phyloP scores from a whole-genome alignment of 106 monocot genomes.

The Phalaenopsis aphrodite region DNA sequence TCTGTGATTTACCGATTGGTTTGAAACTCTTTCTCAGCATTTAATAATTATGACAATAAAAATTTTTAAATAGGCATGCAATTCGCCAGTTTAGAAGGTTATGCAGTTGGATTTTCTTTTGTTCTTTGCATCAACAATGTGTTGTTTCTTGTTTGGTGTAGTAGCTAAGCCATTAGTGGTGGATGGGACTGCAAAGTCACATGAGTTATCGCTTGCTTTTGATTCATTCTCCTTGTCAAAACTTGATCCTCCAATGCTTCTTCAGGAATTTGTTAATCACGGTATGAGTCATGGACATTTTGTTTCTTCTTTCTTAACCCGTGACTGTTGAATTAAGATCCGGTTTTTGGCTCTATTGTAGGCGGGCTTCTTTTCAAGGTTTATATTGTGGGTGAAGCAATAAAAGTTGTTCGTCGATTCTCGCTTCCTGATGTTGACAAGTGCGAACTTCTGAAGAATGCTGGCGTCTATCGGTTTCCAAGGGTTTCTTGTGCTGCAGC shows the following conservation, averaged over 20 bases:
- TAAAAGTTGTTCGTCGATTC: slow-evolving; percentile 77
- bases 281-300: slow-evolving; percentile 24
- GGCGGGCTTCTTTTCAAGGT: slow-evolving; percentile 93
- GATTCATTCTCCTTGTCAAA: slow-evolving; percentile 65
- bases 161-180: slow-evolving; percentile 82
- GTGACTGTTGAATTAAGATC: background rate
- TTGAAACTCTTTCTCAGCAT: background rate
- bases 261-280: slow-evolving; percentile 98
- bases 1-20: background rate
- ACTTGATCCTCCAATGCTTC: slow-evolving; percentile 82
- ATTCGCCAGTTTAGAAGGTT: no score
- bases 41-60: background rate
- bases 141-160: slow-evolving; percentile 22
- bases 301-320: background rate
- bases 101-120: background rate
- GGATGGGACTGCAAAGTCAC: slow-evolving; percentile 73
- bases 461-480: slow-evolving; percentile 65
- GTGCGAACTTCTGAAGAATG: slow-evolving; percentile 37
- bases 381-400: slow-evolving; percentile 76
- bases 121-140: background rate
- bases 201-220: slow-evolving; percentile 79
- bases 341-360: slow-evolving; percentile 10
- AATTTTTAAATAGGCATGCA: background rate
- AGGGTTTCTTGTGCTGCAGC: slow-evolving; percentile 94
- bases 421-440: slow-evolving; percentile 76